A percentile compares a stretch with the other conserved stretches of the same genome.
phyloP scores from a whole-genome alignment of 2,329 filamentous ascomycete genomes.

The Curvularia sp. region DNA sequence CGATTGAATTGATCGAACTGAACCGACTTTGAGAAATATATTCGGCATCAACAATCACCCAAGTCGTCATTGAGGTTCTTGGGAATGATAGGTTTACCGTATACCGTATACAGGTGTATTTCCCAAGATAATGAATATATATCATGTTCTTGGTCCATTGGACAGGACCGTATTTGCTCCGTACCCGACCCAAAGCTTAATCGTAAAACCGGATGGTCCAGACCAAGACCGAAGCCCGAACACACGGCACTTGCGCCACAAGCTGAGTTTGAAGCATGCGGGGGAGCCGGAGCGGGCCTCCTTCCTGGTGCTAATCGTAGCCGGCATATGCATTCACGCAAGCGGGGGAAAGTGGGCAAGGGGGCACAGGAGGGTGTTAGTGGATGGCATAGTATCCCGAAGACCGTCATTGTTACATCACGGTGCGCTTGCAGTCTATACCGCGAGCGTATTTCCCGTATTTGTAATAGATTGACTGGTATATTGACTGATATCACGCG shows the following conservation, averaged over 20 bases:
- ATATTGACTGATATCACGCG: slow-evolving; percentile 4
- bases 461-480: neutral
- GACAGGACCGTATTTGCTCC: too few species aligned
- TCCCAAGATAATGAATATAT: too few species aligned
- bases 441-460: neutral
- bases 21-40: too few species aligned
- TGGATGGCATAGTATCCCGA: neutral
- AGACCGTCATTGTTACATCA: neutral
- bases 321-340: neutral
- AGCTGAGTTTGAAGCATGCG: neutral
- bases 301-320: neutral
- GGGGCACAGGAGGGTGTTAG: neutral
- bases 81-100: too few species aligned
- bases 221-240: neutral
- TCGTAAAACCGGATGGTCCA: neutral
- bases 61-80: too few species aligned
- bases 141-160: too few species aligned
- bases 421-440: neutral
- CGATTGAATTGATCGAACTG: too few species aligned
- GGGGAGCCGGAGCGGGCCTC: neutral
- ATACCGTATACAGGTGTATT: too few species aligned
- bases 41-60: too few species aligned
- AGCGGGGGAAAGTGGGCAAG: slow-evolving; percentile 1
- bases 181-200: neutral
- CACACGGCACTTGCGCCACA: neutral